Evolutionary conservation across 306 rosid species (phyloP).

Genomic region (Elaeagnus macrophylla): DNA sequence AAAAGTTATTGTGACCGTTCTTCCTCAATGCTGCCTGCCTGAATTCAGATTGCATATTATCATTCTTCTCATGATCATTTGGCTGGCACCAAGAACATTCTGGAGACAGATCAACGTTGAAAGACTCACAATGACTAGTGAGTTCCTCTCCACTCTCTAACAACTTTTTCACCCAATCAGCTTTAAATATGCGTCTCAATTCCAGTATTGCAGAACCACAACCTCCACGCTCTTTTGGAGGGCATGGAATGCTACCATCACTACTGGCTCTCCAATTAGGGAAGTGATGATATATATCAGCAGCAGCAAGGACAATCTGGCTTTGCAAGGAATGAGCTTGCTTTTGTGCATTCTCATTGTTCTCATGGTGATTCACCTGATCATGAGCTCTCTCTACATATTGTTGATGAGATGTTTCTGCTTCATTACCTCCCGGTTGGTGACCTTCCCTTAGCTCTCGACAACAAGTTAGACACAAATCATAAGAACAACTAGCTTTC

Average conservation of each 20-base stretch:
- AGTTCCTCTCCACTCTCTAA: slow-evolving; percentile 26
- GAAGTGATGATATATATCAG: slow-evolving; percentile 5
- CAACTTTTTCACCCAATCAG: slow-evolving; percentile 25
- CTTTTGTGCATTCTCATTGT: slow-evolving; percentile 4
- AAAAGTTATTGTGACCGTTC: slow-evolving; percentile 22
- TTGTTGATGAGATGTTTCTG: slow-evolving; percentile 21
- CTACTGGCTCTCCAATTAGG: slow-evolving; percentile 29
- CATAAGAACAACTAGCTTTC: slow-evolving; percentile 39
- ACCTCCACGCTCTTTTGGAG: slow-evolving; percentile 36
- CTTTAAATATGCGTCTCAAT: slow-evolving; percentile 26
- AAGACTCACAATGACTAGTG: slow-evolving; percentile 18
- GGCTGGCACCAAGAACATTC: slow-evolving; percentile 28
- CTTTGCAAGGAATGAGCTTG: slow-evolving; percentile 15
- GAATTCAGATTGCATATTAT: slow-evolving; percentile 10
- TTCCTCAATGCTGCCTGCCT: slow-evolving; percentile 32
- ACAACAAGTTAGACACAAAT: slow-evolving; percentile 52
- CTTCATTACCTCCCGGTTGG: slow-evolving; percentile 24
- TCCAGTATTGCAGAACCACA: slow-evolving; percentile 33
- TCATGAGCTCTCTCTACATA: slow-evolving; percentile 17
- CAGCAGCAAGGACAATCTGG: slow-evolving; percentile 4
- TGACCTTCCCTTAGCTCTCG: slow-evolving; percentile 33
- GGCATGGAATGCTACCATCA: slow-evolving; percentile 43
- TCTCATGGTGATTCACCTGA: slow-evolving; percentile 8
- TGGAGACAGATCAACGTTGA: slow-evolving; percentile 15
- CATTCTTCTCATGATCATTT: slow-evolving; percentile 3